These are phyloP conservation scores for Rubus idaeus DNA, from an alignment of 306 rosid genomes.

Conservation along the genomic window DNA sequence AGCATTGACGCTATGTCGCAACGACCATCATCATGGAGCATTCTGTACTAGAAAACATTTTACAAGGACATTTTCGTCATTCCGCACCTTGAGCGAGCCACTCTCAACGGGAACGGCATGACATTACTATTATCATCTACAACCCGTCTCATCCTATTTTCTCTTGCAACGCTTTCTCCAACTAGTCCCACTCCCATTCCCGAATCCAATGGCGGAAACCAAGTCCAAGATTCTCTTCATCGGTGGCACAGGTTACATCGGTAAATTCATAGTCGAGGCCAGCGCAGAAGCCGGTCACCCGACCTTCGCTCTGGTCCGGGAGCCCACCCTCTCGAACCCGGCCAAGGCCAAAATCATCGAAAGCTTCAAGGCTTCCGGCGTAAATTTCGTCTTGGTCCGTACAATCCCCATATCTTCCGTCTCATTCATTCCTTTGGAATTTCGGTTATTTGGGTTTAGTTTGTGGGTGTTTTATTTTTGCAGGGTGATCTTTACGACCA, in stretches of 20 bases:
- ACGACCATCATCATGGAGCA: too few relatives aligned
- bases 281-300: conserved; percentile 42
- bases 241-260: conserved; percentile 42
- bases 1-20: not conserved
- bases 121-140: not conserved
- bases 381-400: conserved; percentile 28
- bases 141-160: not conserved
- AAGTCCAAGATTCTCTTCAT: conserved; percentile 37
- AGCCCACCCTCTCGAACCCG: conserved; percentile 27
- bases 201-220: conserved; percentile 21
- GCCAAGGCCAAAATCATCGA: conserved; percentile 31
- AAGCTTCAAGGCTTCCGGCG: conserved; percentile 27
- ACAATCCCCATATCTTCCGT: not conserved
- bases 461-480: not conserved
- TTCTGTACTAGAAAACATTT: too few relatives aligned
- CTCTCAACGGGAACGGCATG: not conserved
- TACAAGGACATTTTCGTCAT: not conserved
- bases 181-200: not conserved
- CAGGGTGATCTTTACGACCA: conserved; percentile 39
- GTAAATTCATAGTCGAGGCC: conserved; percentile 40
- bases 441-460: not conserved
- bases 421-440: not conserved
- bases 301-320: conserved; percentile 33
- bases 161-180: not conserved
- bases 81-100: not conserved